phyloP scores from a whole-genome alignment of 768 basidiomycete genomes.

The Rhodotorula diobovata region DNA sequence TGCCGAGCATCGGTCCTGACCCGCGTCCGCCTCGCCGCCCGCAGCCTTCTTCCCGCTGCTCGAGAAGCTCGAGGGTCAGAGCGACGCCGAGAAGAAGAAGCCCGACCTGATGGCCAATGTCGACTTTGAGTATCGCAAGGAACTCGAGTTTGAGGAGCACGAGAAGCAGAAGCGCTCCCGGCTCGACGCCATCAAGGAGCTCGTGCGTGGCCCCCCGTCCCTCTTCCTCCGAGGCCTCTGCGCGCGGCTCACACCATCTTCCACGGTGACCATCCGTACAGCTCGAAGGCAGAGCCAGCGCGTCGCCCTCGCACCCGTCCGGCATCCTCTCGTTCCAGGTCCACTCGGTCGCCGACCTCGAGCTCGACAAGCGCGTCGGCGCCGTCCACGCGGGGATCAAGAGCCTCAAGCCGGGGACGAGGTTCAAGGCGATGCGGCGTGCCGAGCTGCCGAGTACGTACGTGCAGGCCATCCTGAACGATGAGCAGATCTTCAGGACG shows the following conservation, averaged over 20 bases:
- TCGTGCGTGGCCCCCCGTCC: not conserved
- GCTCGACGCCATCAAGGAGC: not conserved
- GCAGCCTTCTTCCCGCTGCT: conserved; percentile 12
- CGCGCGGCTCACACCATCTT: no score
- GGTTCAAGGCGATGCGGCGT: not conserved
- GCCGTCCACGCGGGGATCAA: not conserved
- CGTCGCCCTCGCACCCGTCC: conserved; percentile 8
- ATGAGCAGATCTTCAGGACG: conserved; percentile 25
- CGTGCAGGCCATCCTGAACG: conserved; percentile 18
- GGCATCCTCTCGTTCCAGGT: conserved; percentile 34
- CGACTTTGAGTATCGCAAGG: not conserved
- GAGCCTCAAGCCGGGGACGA: not conserved
- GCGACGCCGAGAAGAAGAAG: not conserved
- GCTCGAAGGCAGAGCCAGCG: conserved; percentile 6
- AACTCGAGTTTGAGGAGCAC: conserved; percentile 2
- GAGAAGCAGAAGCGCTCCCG: conserved; percentile 17
- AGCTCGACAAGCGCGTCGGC: conserved; percentile 1
- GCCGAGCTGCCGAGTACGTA: conserved; percentile 9
- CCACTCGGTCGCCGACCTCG: conserved; percentile 28
- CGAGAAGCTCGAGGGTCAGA: not conserved
- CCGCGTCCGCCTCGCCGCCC: no score
- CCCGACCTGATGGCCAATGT: no score
- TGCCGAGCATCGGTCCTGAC: not conserved
- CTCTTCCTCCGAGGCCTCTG: no score
- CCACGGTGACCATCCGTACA: not conserved